Base-by-base conservation (phyloP, 805 yeast species). In the Cephaloascus fragrans region DNA sequence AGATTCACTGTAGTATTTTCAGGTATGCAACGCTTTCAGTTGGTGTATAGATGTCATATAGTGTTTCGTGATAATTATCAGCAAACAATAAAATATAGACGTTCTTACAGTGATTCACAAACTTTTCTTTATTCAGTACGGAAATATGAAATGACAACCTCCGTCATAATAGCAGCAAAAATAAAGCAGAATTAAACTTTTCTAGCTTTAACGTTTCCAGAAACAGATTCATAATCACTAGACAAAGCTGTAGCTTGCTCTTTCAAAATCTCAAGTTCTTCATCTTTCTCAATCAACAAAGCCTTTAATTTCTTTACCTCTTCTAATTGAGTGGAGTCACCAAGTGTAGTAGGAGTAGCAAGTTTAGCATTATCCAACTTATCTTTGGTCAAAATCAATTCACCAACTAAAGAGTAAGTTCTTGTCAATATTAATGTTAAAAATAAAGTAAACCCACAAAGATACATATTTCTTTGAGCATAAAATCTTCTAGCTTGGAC, bases 381-480 rank as follows among this genome's bases (percentile, higher is more conserved):
- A 52, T 75, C 87, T 69, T 78, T 83, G 51, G 78, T 72, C 42
- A 64, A 63, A 37, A 83, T 59, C 58, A 87, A 67, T 52, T 83
- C 93, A 37, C 79, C 80, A 23, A 86, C 94, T 47, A 88, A 69
- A 3, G 77, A 68, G 58, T 84, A 87, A 2, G 96, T 87, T 63
- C 97, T 75, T 53, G 82, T 79, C 48, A 89, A 77, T 38, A 87
- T 82, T 53, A 89, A 69, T 2, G 96, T 84, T 52, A 93, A 68
- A 58, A 93, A 93, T 57, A 93, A 73, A 2, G 97, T 88, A 62
- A 89, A 87, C 1, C 99, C 99, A 49, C 96, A 87, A 37, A 93
- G 71, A 52, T 93, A 93, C 81, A 88, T 77, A 69, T 93, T 93
- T 66, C 99, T 79, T 66, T 93, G 98, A 17, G 97, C 87, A 55